Base-by-base conservation (phyloP, 495 filamentous ascomycete species). In the Penicillium ochrochloron region DNA sequence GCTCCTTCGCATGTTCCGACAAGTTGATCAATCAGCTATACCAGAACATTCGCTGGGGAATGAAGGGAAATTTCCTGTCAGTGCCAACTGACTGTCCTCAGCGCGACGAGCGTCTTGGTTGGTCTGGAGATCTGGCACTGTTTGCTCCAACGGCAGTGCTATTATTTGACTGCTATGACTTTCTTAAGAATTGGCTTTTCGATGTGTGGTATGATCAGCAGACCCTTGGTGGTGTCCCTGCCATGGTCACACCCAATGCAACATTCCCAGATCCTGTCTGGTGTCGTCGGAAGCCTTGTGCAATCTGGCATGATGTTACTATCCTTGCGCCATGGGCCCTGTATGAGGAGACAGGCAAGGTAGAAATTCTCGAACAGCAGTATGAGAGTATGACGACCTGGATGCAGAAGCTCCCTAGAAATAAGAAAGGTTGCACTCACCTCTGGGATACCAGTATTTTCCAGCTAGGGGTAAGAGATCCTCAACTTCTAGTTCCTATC, bases 151-250 rank as follows among this genome's bases (percentile, higher is more conserved):
- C 19, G 11, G 42, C 42, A 23, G 19, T 46, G 8, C 19, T 46
- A 8, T 7, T 46, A 10, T 46, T 46, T 23, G 19, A 46, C 42
- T 46, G 42, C 42, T 46, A 46, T 21, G 42, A 23, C 9, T 23
- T 46, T 46, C 42, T 46, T 8, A 46, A 46, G 19, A 46, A 46
- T 11, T 46, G n/a, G 42, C 42, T 46, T 46, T n/a, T 46, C 42
- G 42, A 23, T 23, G 42, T 46, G 19, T 46, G 42, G 42, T 46
- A 46, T 46, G 42, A 46, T 11, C 42, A 46, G 42, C 42, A 46
- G 11, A 46, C 42, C 11, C 42, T 46, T 10, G 42, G 23, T 23
- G 42, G 42, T 11, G 42, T 46, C 5, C 42, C 42, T 17, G 42
- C 42, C 10, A 46, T 46, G 42, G 42, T 46, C 42, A 46, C 42